Conservation (phyloP, 2,329 filamentous ascomycete species). For the Penicillium sp. region DNA sequence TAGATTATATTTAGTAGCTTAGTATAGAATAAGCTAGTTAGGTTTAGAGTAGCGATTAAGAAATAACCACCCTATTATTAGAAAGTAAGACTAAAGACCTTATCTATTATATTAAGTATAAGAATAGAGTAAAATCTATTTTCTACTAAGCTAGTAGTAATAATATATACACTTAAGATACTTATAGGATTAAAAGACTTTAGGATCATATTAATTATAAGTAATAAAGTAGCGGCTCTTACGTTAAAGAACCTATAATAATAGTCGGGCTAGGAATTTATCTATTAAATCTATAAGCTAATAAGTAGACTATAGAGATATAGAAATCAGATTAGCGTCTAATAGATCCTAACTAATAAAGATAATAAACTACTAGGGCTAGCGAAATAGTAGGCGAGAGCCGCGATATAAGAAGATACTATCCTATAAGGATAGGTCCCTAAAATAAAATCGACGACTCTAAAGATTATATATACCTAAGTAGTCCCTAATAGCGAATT, state of each 20-base stretch:
- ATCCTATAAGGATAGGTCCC: too few species aligned
- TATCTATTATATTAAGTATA: constrained; percentile 18
- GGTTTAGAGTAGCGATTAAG: too few species aligned
- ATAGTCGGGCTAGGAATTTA: constrained; percentile 22
- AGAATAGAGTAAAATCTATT: constrained; percentile 6
- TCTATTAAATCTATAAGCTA: constrained; percentile 24
- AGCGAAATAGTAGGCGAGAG: too few species aligned
- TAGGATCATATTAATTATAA: constrained; percentile 22
- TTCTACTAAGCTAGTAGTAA: constrained; percentile 24
- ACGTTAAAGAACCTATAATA: constrained; percentile 22
- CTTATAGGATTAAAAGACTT: constrained; percentile 19
- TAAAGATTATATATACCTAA: too few species aligned
- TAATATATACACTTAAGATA: constrained; percentile 21
- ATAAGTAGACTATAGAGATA: constrained; percentile 22
- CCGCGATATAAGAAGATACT: too few species aligned
- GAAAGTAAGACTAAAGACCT: constrained; percentile 21
- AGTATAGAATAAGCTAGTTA: too few species aligned
- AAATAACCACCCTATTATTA: constrained; percentile 29
- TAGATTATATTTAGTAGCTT: constrained; percentile 16
- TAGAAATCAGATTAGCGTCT: constrained; percentile 21
- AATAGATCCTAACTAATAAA: constrained; percentile 18
- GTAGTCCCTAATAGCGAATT: neutral
- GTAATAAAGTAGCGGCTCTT: constrained; percentile 26
- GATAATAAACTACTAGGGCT: neutral
- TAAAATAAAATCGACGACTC: too few species aligned